Percentiles rank a stretch among this genome's conserved stretches.
Conservation (phyloP, 2,329 filamentous ascomycete species). For the Thermoascus crustaceus region DNA sequence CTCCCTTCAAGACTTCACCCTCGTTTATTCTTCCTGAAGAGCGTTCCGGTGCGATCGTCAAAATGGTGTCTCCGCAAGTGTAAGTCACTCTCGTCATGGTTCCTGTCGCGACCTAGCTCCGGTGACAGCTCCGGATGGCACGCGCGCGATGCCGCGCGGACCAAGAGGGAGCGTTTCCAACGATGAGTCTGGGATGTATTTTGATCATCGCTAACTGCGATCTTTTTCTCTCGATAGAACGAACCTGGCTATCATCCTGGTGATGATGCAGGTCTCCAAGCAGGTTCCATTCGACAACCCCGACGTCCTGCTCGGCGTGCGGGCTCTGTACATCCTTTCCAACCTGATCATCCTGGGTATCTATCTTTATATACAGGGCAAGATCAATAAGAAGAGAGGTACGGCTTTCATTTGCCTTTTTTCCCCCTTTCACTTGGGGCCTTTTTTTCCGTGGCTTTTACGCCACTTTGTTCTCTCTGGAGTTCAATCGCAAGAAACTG, state of each 20-base stretch:
- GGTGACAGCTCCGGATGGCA: no score
- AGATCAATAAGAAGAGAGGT: conserved; percentile 98
- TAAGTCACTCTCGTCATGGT: conserved; percentile 31
- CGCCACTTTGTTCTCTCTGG: not conserved
- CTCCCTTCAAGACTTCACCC: conserved; percentile 3
- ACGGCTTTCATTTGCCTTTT: conserved; percentile 15
- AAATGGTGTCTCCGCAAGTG: conserved; percentile 62
- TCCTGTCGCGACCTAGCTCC: not conserved
- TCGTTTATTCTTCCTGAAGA: conserved; percentile 10
- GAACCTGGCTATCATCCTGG: conserved; percentile 89
- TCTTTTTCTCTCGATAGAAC: conserved; percentile 54
- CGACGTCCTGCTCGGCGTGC: conserved; percentile 57
- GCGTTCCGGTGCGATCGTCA: conserved; percentile 23
- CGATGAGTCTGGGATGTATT: not conserved
- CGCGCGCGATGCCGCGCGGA: not conserved
- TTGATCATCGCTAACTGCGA: conserved; percentile 9
- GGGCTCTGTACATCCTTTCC: conserved; percentile 57
- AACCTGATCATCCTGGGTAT: conserved; percentile 77
- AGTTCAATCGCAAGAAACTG: not conserved
- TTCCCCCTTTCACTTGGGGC: not conserved
- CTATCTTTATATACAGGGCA: conserved; percentile 74
- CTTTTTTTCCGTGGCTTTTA: not conserved
- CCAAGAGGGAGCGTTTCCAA: not conserved
- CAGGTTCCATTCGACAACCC: conserved; percentile 89
- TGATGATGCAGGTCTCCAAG: conserved; percentile 98